Conservation (phyloP, 176 grass and related monocot species). For the Hsuehochloa calcarea region DNA sequence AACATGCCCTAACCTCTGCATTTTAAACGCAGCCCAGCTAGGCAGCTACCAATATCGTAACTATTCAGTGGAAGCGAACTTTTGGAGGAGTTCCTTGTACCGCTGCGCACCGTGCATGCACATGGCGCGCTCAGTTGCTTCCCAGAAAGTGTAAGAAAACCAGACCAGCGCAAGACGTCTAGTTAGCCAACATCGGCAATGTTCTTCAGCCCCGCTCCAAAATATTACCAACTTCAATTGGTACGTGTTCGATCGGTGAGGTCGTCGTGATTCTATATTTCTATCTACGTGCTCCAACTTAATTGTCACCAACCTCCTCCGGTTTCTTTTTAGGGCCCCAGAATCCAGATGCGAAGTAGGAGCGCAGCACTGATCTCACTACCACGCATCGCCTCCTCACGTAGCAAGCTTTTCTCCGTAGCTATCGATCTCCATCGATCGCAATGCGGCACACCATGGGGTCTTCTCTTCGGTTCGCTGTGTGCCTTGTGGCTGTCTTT, state of each 20-base stretch:
- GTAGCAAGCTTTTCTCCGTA: too few relatives aligned
- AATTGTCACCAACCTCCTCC: constrained; percentile 18
- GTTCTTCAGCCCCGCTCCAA: neutral
- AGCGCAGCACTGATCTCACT: neutral
- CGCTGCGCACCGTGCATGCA: too few relatives aligned
- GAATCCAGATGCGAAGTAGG: constrained; percentile 7
- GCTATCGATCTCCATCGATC: neutral
- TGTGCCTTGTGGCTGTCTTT: neutral
- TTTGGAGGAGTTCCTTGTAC: too few relatives aligned
- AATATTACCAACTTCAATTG: neutral
- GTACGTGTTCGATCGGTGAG: neutral
- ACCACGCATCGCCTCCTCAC: neutral
- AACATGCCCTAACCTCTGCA: too few relatives aligned
- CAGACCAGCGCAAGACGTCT: neutral
- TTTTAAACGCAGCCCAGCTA: too few relatives aligned
- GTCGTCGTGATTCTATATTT: neutral
- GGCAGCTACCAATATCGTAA: too few relatives aligned
- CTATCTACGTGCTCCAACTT: neutral
- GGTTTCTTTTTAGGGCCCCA: neutral
- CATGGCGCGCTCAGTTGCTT: too few relatives aligned
- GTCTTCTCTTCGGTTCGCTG: neutral
- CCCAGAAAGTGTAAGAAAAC: too few relatives aligned
- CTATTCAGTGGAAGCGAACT: too few relatives aligned
- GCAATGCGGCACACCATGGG: neutral
- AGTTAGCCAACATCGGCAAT: neutral